Conservation (phyloP, 2,329 filamentous ascomycete genomes). For the Thelonectria olida region DNA sequence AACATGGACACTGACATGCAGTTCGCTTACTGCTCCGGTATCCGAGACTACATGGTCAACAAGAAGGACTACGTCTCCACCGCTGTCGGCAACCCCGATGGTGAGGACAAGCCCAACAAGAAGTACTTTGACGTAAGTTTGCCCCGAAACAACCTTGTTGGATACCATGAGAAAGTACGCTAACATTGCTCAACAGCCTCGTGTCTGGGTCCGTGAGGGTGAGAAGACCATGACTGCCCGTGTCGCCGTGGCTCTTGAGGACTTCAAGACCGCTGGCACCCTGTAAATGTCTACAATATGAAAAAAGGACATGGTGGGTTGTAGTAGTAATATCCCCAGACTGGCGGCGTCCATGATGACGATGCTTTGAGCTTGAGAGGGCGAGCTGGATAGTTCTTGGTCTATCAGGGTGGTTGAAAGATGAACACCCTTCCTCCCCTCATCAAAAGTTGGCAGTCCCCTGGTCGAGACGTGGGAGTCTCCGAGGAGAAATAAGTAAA, state of each 20-base stretch:
- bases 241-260: slow-evolving; percentile 81
- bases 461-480: slow-evolving; percentile 24
- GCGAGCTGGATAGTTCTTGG: slow-evolving; percentile 4
- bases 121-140: slow-evolving; percentile 77
- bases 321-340: slow-evolving; percentile 29
- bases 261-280: slow-evolving; percentile 76
- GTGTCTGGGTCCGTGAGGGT: slow-evolving; percentile 95
- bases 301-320: not conserved
- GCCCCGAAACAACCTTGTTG: not conserved
- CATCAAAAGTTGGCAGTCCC: slow-evolving; percentile 24
- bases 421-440: not conserved
- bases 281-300: slow-evolving; percentile 39
- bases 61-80: slow-evolving; percentile 95
- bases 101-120: slow-evolving; percentile 99
- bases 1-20: slow-evolving; percentile 99
- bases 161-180: not conserved
- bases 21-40: slow-evolving; percentile 90
- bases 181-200: slow-evolving; percentile 62
- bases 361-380: slow-evolving; percentile 25
- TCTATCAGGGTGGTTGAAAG: not conserved
- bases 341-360: slow-evolving; percentile 20
- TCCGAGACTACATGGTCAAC: slow-evolving; percentile 92
- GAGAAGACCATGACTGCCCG: slow-evolving; percentile 96
- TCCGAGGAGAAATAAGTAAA: slow-evolving; percentile 36
- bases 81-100: slow-evolving; percentile 94